Percentiles rank a stretch among this genome's conserved stretches.
These are phyloP conservation scores for Thinopyrum elongatum DNA, from an alignment of 176 grass and related monocot genomes.

Conservation along the genomic window DNA sequence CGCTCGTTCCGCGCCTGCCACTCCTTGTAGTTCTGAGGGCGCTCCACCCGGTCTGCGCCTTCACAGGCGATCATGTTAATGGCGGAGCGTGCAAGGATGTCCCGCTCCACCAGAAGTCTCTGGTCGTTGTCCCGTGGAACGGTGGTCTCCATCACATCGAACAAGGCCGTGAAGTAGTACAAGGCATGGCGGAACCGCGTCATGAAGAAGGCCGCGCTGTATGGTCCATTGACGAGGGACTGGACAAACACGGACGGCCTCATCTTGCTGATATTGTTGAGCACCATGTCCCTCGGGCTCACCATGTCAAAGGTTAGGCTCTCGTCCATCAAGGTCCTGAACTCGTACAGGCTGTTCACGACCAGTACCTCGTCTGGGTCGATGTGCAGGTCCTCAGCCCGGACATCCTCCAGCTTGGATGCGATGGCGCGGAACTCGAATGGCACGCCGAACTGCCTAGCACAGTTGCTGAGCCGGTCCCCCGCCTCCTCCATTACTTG, in stretches of 20 bases:
- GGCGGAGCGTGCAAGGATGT: constrained; percentile 25
- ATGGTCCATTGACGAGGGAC: constrained; percentile 28
- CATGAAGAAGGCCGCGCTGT: constrained; percentile 38
- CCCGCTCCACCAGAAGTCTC: constrained; percentile 34
- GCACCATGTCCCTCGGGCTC: constrained; percentile 42
- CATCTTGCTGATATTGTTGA: constrained; percentile 44
- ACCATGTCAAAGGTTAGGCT: constrained; percentile 26
- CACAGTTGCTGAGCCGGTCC: constrained; percentile 26
- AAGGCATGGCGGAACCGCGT: constrained; percentile 44
- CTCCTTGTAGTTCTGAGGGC: constrained; percentile 49
- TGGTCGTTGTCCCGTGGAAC: constrained; percentile 25
- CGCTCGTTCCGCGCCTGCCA: constrained; percentile 45
- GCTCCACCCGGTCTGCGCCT: constrained; percentile 39
- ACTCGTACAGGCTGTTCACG: constrained; percentile 31
- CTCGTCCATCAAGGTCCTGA: constrained; percentile 46
- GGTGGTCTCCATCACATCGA: constrained; percentile 49
- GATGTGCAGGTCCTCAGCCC: constrained; percentile 27
- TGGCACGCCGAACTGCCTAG: constrained; percentile 20
- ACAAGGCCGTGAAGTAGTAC: constrained; percentile 36
- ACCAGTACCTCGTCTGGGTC: constrained; percentile 43
- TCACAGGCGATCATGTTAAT: constrained; percentile 51
- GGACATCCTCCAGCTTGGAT: constrained; percentile 32
- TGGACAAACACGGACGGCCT: constrained; percentile 36
- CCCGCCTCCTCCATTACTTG: constrained; percentile 23
- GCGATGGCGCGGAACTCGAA: constrained; percentile 45